Percentiles rank a stretch among this genome's conserved stretches.
These are phyloP conservation scores for Ailanthus altissimus DNA, from an alignment of 345 rosid genomes.

Conservation along the genomic window DNA sequence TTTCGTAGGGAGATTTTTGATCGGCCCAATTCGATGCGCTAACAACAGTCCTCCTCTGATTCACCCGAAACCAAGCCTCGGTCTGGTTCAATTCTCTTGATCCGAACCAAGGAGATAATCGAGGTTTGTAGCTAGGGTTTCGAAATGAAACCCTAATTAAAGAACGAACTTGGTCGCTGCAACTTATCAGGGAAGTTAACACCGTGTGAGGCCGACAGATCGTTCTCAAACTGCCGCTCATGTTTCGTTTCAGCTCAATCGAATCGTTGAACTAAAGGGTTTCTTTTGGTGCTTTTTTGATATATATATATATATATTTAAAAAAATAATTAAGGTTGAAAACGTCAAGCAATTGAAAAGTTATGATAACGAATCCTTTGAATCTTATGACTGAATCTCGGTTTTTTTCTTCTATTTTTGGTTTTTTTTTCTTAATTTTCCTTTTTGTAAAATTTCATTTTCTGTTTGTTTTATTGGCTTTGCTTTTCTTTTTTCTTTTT, in stretches of 20 bases:
- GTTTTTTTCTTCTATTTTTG: not conserved
- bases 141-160: slow-evolving; percentile 55
- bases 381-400: slow-evolving; percentile 27
- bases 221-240: slow-evolving; percentile 69
- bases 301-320: not conserved
- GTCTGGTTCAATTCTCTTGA: slow-evolving; percentile 38
- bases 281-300: not conserved
- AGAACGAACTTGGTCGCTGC: slow-evolving; percentile 47
- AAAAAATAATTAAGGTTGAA: not conserved
- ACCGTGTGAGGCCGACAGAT: slow-evolving; percentile 64
- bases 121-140: slow-evolving; percentile 38
- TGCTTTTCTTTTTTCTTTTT: not conserved
- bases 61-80: slow-evolving; percentile 52
- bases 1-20: slow-evolving; percentile 83
- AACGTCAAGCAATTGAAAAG: slow-evolving; percentile 24
- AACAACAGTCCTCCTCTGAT: slow-evolving; percentile 59
- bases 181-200: slow-evolving; percentile 54
- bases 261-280: not conserved
- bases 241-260: slow-evolving; percentile 22
- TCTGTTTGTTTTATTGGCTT: slow-evolving; percentile 5
- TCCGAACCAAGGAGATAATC: slow-evolving; percentile 38
- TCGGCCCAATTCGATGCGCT: slow-evolving; percentile 71
- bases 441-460: slow-evolving; percentile 16
- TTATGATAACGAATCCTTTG: slow-evolving; percentile 27
- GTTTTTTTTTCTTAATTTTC: not conserved